Evolutionary conservation across 2,329 filamentous ascomycete genomes (phyloP).

Genomic region (Trichophyton schoenleinii): DNA sequence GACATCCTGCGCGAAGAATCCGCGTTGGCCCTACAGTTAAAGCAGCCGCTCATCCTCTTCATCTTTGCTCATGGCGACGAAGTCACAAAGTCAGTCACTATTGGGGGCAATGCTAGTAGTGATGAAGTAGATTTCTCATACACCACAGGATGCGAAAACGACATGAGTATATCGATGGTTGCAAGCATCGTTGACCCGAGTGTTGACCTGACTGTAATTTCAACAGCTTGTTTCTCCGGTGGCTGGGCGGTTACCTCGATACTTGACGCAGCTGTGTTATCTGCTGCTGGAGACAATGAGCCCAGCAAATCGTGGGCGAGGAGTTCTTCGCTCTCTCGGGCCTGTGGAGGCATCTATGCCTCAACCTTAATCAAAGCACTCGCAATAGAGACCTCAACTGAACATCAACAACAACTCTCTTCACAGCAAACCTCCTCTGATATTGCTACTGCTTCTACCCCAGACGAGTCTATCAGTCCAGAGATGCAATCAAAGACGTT

Average conservation of each 20-base stretch:
- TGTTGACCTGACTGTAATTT: constrained; percentile 6
- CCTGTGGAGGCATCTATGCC: constrained; percentile 6
- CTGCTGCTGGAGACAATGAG: background rate
- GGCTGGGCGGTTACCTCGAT: constrained; percentile 7
- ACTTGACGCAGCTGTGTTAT: constrained; percentile 6
- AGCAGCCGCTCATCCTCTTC: constrained; percentile 7
- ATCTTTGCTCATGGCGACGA: constrained; percentile 9
- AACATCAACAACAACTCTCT: background rate
- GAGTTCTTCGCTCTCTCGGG: constrained; percentile 4
- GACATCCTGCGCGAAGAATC: constrained; percentile 7
- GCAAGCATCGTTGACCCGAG: background rate
- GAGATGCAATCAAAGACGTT: constrained; percentile 7
- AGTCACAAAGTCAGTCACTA: background rate
- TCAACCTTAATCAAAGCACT: constrained; percentile 6
- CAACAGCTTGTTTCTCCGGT: constrained; percentile 9
- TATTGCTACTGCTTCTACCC: background rate
- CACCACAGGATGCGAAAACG: background rate
- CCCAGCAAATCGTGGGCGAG: constrained; percentile 5
- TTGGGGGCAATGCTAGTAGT: constrained; percentile 1
- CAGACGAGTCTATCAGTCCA: background rate
- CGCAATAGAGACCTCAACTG: background rate
- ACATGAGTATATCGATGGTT: constrained; percentile 2
- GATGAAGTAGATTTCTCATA: background rate
- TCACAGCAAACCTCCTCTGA: background rate
- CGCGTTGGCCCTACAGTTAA: background rate